A percentile compares a stretch with the other conserved stretches of the same genome.
These are phyloP conservation scores for Phanerochaete sordida DNA, from an alignment of 768 basidiomycete genomes.

Conservation along the genomic window DNA sequence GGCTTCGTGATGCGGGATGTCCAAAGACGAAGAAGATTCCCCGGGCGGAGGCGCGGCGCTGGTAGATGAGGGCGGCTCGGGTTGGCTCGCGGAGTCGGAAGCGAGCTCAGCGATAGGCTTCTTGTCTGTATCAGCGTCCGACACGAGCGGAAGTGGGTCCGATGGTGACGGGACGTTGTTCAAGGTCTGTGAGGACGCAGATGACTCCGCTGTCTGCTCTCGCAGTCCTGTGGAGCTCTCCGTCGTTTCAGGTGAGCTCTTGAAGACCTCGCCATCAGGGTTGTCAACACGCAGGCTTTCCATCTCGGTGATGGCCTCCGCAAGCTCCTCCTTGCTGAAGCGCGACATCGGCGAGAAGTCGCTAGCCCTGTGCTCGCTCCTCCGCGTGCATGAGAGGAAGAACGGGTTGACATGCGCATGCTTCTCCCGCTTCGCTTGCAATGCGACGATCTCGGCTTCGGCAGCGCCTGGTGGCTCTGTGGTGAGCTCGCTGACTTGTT, in stretches of 20 bases:
- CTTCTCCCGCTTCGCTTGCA: constrained; percentile 53
- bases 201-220: background rate
- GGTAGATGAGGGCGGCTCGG: constrained; percentile 13
- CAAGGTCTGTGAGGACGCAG: background rate
- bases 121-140: background rate
- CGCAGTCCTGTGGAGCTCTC: background rate
- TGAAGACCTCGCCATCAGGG: constrained; percentile 1
- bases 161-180: background rate
- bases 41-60: constrained; percentile 4
- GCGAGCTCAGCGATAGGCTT: background rate
- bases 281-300: constrained; percentile 41
- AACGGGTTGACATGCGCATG: constrained; percentile 66
- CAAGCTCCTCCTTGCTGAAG: constrained; percentile 63
- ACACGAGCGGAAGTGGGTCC: background rate
- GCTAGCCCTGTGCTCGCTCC: constrained; percentile 62
- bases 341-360: constrained; percentile 82
- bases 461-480: constrained; percentile 45
- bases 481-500: constrained; percentile 63
- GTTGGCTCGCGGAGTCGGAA: constrained; percentile 1
- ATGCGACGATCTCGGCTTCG: constrained; percentile 44
- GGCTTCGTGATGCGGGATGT: constrained; percentile 43
- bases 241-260: background rate
- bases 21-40: background rate
- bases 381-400: constrained; percentile 67
- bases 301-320: constrained; percentile 67